phyloP scores from a whole-genome alignment of 164 flowering plant species.

The Pachysandra terminalis region DNA sequence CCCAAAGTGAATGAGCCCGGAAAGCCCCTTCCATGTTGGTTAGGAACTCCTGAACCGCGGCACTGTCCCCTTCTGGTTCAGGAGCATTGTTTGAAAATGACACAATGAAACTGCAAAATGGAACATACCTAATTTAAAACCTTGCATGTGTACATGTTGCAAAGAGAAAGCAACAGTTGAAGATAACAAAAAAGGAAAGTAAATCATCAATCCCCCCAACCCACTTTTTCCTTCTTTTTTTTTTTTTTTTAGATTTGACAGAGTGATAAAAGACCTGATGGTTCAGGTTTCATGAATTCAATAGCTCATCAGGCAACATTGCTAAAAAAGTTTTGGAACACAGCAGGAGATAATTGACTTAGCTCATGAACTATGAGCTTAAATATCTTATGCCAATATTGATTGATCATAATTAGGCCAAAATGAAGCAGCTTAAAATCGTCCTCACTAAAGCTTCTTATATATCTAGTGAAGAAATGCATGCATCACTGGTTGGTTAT shows the following conservation, averaged over 20 bases:
- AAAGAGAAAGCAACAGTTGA: no score
- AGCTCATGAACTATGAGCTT: no score
- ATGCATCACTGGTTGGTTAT: background rate
- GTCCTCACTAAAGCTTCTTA: background rate
- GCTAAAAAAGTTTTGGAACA: no score
- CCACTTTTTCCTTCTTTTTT: no score
- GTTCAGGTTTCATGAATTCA: no score
- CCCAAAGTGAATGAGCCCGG: slow-evolving; percentile 89
- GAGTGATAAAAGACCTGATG: no score
- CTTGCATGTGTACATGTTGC: background rate
- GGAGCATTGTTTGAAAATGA: slow-evolving; percentile 79
- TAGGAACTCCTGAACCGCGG: slow-evolving; percentile 79
- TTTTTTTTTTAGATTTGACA: no score
- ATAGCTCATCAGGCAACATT: no score
- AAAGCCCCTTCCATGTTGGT: slow-evolving; percentile 85
- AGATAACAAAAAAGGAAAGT: no score
- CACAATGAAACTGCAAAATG: slow-evolving; percentile 78
- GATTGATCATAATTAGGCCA: background rate
- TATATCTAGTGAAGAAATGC: background rate
- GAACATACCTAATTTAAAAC: slow-evolving; percentile 7
- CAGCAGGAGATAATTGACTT: no score
- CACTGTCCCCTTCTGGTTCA: slow-evolving; percentile 86
- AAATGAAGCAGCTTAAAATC: no score
- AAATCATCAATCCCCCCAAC: no score
- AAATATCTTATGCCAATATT: background rate